phyloP scores from a whole-genome alignment of 2,329 filamentous ascomycete species.

The Sclerotinia minor region DNA sequence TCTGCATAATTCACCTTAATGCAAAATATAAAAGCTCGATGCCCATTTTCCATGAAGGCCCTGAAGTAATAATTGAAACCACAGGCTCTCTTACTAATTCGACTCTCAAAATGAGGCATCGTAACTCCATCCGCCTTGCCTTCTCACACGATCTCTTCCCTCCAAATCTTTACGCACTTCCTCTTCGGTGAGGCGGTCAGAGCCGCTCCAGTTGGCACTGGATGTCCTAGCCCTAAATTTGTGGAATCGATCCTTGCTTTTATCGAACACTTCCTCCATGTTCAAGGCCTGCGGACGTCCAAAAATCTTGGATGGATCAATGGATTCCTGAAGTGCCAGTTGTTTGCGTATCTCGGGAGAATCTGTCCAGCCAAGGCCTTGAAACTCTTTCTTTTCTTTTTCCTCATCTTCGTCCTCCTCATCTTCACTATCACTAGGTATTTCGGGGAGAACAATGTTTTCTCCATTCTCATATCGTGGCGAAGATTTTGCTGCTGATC shows the following conservation, averaged over 20 bases:
- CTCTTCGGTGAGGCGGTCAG: conserved; percentile 81
- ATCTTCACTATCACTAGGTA: conserved; percentile 91
- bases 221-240: conserved; percentile 89
- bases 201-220: conserved; percentile 88
- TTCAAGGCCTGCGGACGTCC: conserved; percentile 83
- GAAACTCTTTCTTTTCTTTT: conserved; percentile 53
- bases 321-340: conserved; percentile 77
- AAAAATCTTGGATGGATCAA: conserved; percentile 84
- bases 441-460: conserved; percentile 88
- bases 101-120: conserved; percentile 40
- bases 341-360: conserved; percentile 77
- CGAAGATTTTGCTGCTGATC: conserved; percentile 66
- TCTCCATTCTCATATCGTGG: conserved; percentile 88
- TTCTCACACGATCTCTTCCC: conserved; percentile 73
- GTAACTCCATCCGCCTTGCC: conserved; percentile 85
- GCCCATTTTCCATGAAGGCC: not conserved
- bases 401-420: conserved; percentile 67
- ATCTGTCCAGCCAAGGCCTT: conserved; percentile 81
- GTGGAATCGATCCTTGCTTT: conserved; percentile 80
- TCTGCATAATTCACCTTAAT: not conserved
- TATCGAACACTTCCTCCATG: conserved; percentile 95
- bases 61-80: not conserved
- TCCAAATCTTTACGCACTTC: conserved; percentile 80
- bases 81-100: not conserved
- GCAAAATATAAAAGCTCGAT: not conserved